A percentile compares a stretch with the other conserved stretches of the same genome.
phyloP scores from a whole-genome alignment of 2,329 filamentous ascomycete genomes.

The Ascocoryne sarcoides region DNA sequence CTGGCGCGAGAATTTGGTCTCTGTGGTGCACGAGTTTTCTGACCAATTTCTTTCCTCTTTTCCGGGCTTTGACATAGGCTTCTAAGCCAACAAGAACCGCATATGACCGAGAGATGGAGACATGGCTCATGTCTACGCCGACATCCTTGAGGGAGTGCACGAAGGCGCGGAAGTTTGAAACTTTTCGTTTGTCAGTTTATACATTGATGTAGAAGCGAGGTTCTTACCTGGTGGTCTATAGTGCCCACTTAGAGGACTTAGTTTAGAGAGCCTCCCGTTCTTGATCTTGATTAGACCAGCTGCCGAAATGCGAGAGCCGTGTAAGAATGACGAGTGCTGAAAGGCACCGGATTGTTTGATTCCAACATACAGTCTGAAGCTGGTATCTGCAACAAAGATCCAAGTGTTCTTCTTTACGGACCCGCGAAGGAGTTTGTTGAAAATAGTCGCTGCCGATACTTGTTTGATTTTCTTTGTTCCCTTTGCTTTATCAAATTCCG shows the following conservation, averaged over 20 bases:
- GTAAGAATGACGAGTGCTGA: slow-evolving; percentile 83
- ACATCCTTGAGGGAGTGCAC: slow-evolving; percentile 61
- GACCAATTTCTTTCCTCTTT: slow-evolving; percentile 47
- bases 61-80: slow-evolving; percentile 61
- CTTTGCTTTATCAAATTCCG: slow-evolving; percentile 51
- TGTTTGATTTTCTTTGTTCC: slow-evolving; percentile 55
- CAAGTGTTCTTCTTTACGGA: slow-evolving; percentile 80
- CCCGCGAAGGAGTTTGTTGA: slow-evolving; percentile 71
- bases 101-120: slow-evolving; percentile 75
- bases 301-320: slow-evolving; percentile 70
- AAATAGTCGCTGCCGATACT: slow-evolving; percentile 61
- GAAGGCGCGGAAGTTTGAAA: slow-evolving; percentile 73
- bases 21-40: slow-evolving; percentile 43
- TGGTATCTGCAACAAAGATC: slow-evolving; percentile 88
- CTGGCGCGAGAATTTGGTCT: slow-evolving; percentile 53
- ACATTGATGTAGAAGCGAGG: background rate
- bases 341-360: slow-evolving; percentile 86
- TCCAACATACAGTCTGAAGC: slow-evolving; percentile 76
- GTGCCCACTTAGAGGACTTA: slow-evolving; percentile 69
- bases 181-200: slow-evolving; percentile 9
- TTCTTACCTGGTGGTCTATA: slow-evolving; percentile 65
- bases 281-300: slow-evolving; percentile 82
- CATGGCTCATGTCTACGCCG: slow-evolving; percentile 69
- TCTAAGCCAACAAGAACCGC: slow-evolving; percentile 76
- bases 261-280: slow-evolving; percentile 63